Evolutionary conservation across 768 basidiomycete species (phyloP), one percentile per base, ranked within the genome.

Genomic region (Omphalotus guepiniiformis): DNA sequence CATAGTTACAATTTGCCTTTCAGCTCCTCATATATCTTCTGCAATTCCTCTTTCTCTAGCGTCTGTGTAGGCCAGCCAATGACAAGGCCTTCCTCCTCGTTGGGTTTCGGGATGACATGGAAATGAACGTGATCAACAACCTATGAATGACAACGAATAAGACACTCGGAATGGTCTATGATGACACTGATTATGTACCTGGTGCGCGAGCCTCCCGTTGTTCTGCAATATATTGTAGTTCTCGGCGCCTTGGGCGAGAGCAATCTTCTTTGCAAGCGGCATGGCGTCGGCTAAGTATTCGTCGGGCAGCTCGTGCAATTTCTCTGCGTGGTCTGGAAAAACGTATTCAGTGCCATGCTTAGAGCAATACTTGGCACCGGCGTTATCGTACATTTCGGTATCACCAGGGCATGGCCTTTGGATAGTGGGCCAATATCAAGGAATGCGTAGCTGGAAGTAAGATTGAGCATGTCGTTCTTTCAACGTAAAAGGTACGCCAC

Each of bases 141-240:
- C 82, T 85, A 53, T n/a, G 26, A 41, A 6, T 7, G 16, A 40
- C 29, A 48, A 13, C 47, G 40, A 18, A 29, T 23, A 42, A 19
- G 41, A 19, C 28, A 34, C 22, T 23, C 34, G 29, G 41, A 25
- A 3, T 9, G 27, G 39, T 15, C 9, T n/a, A 19, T 32, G 26
- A 23, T 27, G 26, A 30, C 9, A 9, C 13, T 36, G n/a, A 5
- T 18, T 40, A 47, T 50, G n/a, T 37, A 64, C 63, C 55, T 82
- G 83, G 48, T 61, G 72, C 46, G 64, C 77, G 58, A 76, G 66
- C 32, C 69, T 62, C 3, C 85, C 85, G 56, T 88, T 88, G 69
- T 87, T 88, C 82, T 84, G 84, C 3, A 96, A 75, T 53, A 98
- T 73, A 62, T 96, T 98, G 70, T 93, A 96, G 63, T 96, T 75